These are phyloP conservation scores for Teratosphaeria viscida DNA, from an alignment of 2,329 filamentous ascomycete genomes.

Conservation along the genomic window DNA sequence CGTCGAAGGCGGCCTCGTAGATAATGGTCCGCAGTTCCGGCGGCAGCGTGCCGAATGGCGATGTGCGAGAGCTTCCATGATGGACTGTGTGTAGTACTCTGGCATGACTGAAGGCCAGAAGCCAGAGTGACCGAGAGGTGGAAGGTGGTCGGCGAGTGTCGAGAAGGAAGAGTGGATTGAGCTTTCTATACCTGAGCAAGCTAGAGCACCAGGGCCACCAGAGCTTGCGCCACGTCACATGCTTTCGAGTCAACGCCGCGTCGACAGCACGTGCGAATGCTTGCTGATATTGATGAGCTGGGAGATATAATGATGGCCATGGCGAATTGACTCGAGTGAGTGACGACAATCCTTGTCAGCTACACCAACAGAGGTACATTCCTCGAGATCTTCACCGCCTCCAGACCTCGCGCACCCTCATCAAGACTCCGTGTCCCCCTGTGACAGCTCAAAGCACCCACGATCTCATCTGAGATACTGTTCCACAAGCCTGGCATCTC, in stretches of 20 bases:
- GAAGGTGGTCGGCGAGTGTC: not conserved
- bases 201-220: not conserved
- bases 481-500: too few species aligned
- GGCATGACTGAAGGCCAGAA: not conserved
- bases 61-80: not conserved
- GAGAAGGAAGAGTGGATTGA: not conserved
- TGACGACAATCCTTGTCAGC: too few species aligned
- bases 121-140: not conserved
- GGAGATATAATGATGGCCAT: too few species aligned
- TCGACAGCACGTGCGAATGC: not conserved
- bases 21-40: not conserved
- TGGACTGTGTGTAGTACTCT: not conserved
- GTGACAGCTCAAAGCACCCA: too few species aligned
- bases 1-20: not conserved
- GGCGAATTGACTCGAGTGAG: too few species aligned
- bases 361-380: too few species aligned
- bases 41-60: not conserved
- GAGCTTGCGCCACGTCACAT: not conserved
- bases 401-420: too few species aligned
- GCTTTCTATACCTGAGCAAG: not conserved
- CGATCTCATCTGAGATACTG: too few species aligned
- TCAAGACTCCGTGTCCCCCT: too few species aligned
- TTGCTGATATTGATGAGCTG: not conserved
- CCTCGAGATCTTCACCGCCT: too few species aligned
- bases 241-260: not conserved